Percentiles rank a stretch among this genome's conserved stretches.
These are phyloP conservation scores for Penicillium samsonianum DNA, from an alignment of 495 filamentous ascomycete species.

Conservation along the genomic window DNA sequence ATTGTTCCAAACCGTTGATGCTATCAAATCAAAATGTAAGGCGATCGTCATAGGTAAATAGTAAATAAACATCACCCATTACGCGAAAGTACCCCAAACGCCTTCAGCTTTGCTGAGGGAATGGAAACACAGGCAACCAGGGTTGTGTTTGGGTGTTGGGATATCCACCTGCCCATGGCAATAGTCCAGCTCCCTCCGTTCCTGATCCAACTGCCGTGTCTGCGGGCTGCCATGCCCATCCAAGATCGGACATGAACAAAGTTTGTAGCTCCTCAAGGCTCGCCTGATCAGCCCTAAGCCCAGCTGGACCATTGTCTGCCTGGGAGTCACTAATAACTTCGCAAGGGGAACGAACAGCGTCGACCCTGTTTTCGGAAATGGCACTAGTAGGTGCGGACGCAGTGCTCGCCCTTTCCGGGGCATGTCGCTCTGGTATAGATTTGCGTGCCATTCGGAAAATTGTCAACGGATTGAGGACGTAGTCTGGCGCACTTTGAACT, in stretches of 20 bases:
- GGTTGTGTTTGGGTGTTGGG: constrained; percentile 22
- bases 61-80: background rate
- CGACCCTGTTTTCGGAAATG: constrained; percentile 8
- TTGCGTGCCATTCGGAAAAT: constrained; percentile 38
- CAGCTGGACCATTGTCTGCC: background rate
- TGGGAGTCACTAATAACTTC: background rate
- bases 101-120: constrained; percentile 24
- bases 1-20: no score
- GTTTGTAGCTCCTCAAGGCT: constrained; percentile 33
- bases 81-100: background rate
- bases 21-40: no score
- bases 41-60: background rate
- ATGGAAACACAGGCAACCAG: constrained; percentile 36
- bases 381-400: constrained; percentile 25
- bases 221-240: constrained; percentile 39
- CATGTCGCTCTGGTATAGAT: constrained; percentile 35
- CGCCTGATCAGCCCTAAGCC: constrained; percentile 15
- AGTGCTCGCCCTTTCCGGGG: constrained; percentile 27
- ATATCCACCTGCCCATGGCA: constrained; percentile 36
- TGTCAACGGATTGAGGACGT: constrained; percentile 34
- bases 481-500: constrained; percentile 34
- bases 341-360: constrained; percentile 5
- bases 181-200: constrained; percentile 26
- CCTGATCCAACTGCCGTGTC: constrained; percentile 36
- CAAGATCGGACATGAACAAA: constrained; percentile 37